A percentile compares a stretch with the other conserved stretches of the same genome.
These are phyloP conservation scores for Nakazawaea molendinolei DNA, from an alignment of 805 yeast species.

Conservation along the genomic window DNA sequence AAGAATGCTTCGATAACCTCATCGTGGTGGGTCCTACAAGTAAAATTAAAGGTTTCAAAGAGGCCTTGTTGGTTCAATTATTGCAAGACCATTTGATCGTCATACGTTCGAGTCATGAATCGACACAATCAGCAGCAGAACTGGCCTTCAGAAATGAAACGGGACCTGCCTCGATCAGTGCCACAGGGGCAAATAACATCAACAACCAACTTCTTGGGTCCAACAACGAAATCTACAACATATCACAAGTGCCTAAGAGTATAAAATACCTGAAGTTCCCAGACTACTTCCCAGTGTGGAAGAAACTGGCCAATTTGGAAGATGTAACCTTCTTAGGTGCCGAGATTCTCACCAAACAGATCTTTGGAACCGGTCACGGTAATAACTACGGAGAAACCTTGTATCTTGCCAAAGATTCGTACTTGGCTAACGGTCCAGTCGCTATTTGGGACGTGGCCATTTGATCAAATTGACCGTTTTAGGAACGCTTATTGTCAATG, in stretches of 20 bases:
- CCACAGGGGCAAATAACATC: slow-evolving; percentile 15
- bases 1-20: slow-evolving; percentile 79
- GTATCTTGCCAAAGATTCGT: slow-evolving; percentile 63
- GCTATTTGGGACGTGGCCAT: slow-evolving; percentile 65
- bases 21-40: slow-evolving; percentile 76
- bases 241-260: slow-evolving; percentile 72
- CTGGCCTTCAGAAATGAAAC: slow-evolving; percentile 23
- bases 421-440: slow-evolving; percentile 74
- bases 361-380: slow-evolving; percentile 56
- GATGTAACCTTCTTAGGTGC: slow-evolving; percentile 81
- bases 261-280: slow-evolving; percentile 67
- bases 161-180: slow-evolving; percentile 10
- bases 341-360: slow-evolving; percentile 80
- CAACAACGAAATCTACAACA: slow-evolving; percentile 21
- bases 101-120: slow-evolving; percentile 18
- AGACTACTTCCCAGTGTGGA: slow-evolving; percentile 95
- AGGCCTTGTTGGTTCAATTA: slow-evolving; percentile 55
- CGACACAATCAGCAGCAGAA: slow-evolving; percentile 17
- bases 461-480: slow-evolving; percentile 16
- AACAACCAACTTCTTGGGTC: slow-evolving; percentile 13
- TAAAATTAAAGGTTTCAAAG: slow-evolving; percentile 68
- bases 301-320: slow-evolving; percentile 61
- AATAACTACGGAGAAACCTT: slow-evolving; percentile 48
- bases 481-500: no score
- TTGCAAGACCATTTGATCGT: slow-evolving; percentile 46